Evolutionary conservation across 2,329 filamentous ascomycete species (phyloP).

Genomic region (Periglandula ipomoeae): DNA sequence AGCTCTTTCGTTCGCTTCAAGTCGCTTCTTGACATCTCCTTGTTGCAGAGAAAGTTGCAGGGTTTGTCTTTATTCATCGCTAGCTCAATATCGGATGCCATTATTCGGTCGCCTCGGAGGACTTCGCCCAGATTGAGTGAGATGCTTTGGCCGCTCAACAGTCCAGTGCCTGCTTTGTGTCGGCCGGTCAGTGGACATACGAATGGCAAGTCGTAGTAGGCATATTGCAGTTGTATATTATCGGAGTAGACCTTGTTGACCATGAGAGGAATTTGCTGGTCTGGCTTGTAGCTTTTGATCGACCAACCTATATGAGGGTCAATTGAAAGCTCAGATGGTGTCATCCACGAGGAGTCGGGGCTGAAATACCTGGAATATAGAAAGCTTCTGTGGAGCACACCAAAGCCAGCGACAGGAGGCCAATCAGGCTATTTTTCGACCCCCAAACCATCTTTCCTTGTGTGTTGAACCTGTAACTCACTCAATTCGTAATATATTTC

Average conservation of each 20-base stretch:
- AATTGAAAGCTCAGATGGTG: neutral
- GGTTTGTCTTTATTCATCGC: constrained; percentile 66
- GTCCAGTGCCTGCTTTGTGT: constrained; percentile 52
- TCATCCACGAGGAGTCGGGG: no score
- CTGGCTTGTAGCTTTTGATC: constrained; percentile 67
- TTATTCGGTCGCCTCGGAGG: constrained; percentile 77
- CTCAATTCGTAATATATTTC: neutral
- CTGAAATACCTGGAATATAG: constrained; percentile 71
- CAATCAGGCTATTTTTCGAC: constrained; percentile 25
- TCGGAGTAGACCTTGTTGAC: constrained; percentile 91
- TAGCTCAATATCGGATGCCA: constrained; percentile 74
- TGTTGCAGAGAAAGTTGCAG: constrained; percentile 64
- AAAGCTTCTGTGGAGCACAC: constrained; percentile 48
- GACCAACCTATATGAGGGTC: constrained; percentile 55
- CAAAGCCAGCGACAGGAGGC: constrained; percentile 34
- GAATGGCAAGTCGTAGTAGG: constrained; percentile 81
- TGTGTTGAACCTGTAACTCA: neutral
- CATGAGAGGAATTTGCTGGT: constrained; percentile 72
- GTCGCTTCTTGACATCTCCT: constrained; percentile 53
- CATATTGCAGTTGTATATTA: constrained; percentile 83
- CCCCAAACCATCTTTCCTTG: constrained; percentile 11
- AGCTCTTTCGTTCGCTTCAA: constrained; percentile 61
- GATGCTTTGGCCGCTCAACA: constrained; percentile 68
- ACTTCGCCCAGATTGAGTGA: constrained; percentile 82
- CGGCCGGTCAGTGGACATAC: constrained; percentile 71